A percentile compares a stretch with the other conserved stretches of the same genome.
phyloP scores from a whole-genome alignment of 257 asterid species.

The Nicotiana tabacum region DNA sequence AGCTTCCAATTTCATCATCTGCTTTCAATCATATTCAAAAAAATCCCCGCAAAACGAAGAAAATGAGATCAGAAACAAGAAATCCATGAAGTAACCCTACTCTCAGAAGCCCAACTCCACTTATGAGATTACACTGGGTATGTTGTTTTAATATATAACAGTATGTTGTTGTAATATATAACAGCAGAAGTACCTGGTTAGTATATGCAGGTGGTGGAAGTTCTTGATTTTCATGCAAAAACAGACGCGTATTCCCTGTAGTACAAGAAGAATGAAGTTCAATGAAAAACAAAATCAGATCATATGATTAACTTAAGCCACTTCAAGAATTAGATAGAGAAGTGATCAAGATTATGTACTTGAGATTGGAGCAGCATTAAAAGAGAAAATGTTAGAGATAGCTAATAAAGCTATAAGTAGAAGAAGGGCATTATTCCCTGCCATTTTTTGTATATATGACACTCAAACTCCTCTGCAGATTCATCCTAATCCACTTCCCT shows the following conservation, averaged over 20 bases:
- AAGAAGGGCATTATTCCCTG: constrained; percentile 8
- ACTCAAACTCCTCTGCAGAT: background rate
- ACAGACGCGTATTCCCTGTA: constrained; percentile 1
- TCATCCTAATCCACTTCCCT: background rate
- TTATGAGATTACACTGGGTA: no score
- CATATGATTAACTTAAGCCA: background rate
- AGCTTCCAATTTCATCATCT: constrained; percentile 2
- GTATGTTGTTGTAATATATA: no score
- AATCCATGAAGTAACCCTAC: background rate
- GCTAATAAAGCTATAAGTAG: constrained; percentile 11
- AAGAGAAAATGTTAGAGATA: constrained; percentile 11
- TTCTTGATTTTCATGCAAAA: constrained; percentile 4
- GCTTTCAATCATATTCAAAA: background rate
- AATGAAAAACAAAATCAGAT: background rate
- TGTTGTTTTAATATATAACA: background rate
- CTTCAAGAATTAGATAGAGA: no score
- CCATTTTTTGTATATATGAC: constrained; percentile 8
- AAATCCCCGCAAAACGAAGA: background rate
- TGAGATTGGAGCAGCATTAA: constrained; percentile 14
- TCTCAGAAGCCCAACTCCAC: no score
- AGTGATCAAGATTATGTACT: background rate
- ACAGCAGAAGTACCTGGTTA: constrained; percentile 7
- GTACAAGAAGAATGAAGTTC: background rate
- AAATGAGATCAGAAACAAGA: background rate
- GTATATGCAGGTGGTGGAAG: constrained; percentile 2